These are phyloP conservation scores for Endotrypanum monterogeii DNA, from an alignment of 208 protist species.

Conservation along the genomic window DNA sequence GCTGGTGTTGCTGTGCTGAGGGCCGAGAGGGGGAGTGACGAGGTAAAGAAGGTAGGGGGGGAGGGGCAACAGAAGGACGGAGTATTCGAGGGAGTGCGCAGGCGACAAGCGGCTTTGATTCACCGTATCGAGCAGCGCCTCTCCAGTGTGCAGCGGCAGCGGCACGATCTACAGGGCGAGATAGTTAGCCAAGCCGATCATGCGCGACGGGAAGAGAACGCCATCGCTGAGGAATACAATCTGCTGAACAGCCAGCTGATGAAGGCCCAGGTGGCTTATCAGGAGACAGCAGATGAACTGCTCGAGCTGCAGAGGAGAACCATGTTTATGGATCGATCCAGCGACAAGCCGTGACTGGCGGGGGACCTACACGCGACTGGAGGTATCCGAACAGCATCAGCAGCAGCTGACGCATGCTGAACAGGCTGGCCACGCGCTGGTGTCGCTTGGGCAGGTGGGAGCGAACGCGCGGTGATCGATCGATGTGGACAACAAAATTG, in stretches of 20 bases:
- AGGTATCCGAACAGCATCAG: constrained; percentile 10
- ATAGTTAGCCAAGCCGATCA: constrained; percentile 9
- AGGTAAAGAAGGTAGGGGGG: neutral
- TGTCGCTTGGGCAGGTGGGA: constrained; percentile 1
- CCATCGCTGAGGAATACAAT: constrained; percentile 13
- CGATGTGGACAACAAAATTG: constrained; percentile 14
- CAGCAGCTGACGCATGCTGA: constrained; percentile 18
- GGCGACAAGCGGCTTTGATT: constrained; percentile 28
- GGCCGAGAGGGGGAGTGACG: neutral
- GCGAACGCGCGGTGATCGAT: constrained; percentile 7
- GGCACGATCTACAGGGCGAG: constrained; percentile 14
- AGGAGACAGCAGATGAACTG: constrained; percentile 12
- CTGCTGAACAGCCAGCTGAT: constrained; percentile 24
- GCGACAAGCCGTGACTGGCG: constrained; percentile 13
- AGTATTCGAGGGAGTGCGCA: constrained; percentile 14
- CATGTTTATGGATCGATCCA: constrained; percentile 14
- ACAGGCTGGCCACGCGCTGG: constrained; percentile 10
- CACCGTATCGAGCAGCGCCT: constrained; percentile 34
- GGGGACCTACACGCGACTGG: constrained; percentile 18
- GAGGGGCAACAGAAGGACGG: constrained; percentile 3
- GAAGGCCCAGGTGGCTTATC: constrained; percentile 13
- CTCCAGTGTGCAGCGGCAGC: constrained; percentile 21
- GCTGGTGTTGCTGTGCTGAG: neutral
- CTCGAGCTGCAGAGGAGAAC: constrained; percentile 23
- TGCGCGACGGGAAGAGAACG: constrained; percentile 17